These are phyloP conservation scores for Tilletia horrida DNA, from an alignment of 1,284 basidiomycete species.

Conservation along the genomic window DNA sequence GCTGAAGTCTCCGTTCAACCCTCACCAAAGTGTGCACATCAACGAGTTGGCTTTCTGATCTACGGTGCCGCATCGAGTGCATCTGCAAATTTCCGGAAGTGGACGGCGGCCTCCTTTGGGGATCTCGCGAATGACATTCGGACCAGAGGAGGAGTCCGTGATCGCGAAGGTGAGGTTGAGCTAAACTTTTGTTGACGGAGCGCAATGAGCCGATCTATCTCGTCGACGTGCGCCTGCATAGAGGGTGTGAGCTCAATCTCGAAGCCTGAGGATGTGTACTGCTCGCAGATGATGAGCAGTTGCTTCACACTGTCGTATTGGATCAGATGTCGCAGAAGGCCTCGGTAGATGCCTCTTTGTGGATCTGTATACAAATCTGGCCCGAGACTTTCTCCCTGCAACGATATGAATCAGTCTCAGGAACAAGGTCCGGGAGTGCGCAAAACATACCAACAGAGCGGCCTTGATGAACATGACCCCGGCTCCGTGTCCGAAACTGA, in stretches of 20 bases:
- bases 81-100: constrained; percentile 3
- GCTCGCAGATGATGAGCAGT: constrained; percentile 8
- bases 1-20: background rate
- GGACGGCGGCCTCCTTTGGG: background rate
- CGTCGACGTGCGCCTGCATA: background rate
- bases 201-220: background rate
- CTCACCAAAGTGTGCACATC: too few relatives aligned
- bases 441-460: background rate
- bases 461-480: background rate
- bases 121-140: background rate
- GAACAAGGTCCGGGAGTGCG: background rate
- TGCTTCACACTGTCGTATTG: background rate
- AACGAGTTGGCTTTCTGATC: too few relatives aligned
- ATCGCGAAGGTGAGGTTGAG: background rate
- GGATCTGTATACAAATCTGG: background rate
- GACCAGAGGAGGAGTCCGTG: background rate
- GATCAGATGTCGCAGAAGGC: background rate
- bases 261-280: constrained; percentile 5
- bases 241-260: background rate
- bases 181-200: background rate
- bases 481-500: background rate
- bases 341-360: background rate
- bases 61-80: background rate
- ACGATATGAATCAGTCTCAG: background rate
- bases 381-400: constrained; percentile 6